These are phyloP conservation scores for Spathaspora girioi DNA, from an alignment of 805 yeast genomes.

Conservation along the genomic window DNA sequence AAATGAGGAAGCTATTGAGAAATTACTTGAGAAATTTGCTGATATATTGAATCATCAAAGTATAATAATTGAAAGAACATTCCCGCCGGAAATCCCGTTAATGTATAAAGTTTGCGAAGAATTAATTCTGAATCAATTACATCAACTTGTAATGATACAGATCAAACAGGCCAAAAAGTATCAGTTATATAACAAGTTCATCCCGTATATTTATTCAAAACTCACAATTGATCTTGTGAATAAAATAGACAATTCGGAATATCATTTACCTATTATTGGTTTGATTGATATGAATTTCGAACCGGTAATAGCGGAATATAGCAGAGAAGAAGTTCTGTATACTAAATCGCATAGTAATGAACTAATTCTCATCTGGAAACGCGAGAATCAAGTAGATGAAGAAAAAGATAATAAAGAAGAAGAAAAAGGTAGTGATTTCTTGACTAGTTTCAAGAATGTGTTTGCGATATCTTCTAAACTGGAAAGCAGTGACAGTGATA, in stretches of 20 bases:
- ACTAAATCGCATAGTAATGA: conserved; percentile 24
- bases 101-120: conserved; percentile 47
- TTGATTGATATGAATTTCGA: conserved; percentile 42
- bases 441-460: conserved; percentile 62
- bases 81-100: conserved; percentile 44
- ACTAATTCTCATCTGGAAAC: conserved; percentile 32
- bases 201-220: conserved; percentile 38
- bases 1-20: conserved; percentile 16
- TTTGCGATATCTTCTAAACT: conserved; percentile 35
- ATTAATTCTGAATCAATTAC: conserved; percentile 36
- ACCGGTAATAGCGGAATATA: conserved; percentile 36
- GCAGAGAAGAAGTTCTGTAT: conserved; percentile 30
- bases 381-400: conserved; percentile 48
- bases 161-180: conserved; percentile 24
- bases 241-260: conserved; percentile 29
- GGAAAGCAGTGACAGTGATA: conserved; percentile 10
- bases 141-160: conserved; percentile 26
- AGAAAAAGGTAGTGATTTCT: conserved; percentile 53
- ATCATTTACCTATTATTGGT: conserved; percentile 25
- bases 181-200: conserved; percentile 28
- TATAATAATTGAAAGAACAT: conserved; percentile 37
- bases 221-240: conserved; percentile 23
- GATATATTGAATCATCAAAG: conserved; percentile 35
- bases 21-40: conserved; percentile 27
- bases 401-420: conserved; percentile 43